phyloP scores from a whole-genome alignment of 1,284 basidiomycete species.

The Lentinula novae-zelandiae region DNA sequence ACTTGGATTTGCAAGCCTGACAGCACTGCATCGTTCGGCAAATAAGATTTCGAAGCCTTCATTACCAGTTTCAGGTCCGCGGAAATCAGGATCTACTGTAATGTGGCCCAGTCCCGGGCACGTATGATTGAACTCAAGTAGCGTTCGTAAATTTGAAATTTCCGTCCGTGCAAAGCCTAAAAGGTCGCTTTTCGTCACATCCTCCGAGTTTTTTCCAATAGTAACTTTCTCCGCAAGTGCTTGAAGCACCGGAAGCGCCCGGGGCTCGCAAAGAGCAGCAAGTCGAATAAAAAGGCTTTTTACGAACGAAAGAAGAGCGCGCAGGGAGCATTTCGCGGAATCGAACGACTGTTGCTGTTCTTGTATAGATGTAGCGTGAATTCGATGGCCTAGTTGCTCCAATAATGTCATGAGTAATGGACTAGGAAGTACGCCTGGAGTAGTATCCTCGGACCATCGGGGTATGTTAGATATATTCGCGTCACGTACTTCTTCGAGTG shows the following conservation, averaged over 20 bases:
- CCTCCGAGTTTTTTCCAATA: neutral
- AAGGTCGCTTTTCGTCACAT: neutral
- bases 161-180: neutral
- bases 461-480: neutral
- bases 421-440: conserved; percentile 39
- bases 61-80: too few relatives aligned
- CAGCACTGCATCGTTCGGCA: neutral
- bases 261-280: conserved; percentile 1
- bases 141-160: neutral
- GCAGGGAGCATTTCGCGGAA: neutral
- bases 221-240: neutral
- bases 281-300: neutral
- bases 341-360: neutral
- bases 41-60: neutral
- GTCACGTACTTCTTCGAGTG: conserved; percentile 35
- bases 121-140: neutral
- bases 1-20: neutral
- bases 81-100: too few relatives aligned
- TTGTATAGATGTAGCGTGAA: neutral
- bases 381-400: conserved; percentile 67
- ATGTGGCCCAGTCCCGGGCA: neutral
- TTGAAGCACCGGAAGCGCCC: neutral
- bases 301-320: neutral
- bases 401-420: conserved; percentile 75
- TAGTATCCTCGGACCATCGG: conserved; percentile 10